Evolutionary conservation across 805 yeast species (phyloP).

Genomic region (Ogataea salicorniae): DNA sequence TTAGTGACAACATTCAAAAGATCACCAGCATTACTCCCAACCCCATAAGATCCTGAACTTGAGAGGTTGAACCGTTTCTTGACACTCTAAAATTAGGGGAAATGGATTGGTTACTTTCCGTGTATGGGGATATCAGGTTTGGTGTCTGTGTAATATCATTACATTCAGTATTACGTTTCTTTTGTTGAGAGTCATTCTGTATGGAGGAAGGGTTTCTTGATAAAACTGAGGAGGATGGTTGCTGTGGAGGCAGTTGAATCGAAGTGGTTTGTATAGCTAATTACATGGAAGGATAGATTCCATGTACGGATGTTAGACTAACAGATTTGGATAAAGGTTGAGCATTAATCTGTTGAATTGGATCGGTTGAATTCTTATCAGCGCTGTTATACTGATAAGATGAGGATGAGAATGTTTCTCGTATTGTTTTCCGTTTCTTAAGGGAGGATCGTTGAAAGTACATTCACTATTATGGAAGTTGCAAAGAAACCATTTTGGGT

Average conservation of each 20-base stretch:
- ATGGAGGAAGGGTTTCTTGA: not conserved
- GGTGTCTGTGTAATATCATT: not conserved
- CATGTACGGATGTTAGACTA: no score
- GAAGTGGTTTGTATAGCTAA: no score
- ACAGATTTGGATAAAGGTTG: no score
- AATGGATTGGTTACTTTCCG: not conserved
- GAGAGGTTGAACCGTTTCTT: not conserved
- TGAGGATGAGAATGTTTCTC: not conserved
- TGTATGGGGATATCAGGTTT: not conserved
- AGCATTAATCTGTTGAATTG: no score
- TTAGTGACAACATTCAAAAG: not conserved
- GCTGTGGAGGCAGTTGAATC: no score
- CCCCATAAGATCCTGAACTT: not conserved
- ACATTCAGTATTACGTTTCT: not conserved
- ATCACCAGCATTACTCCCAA: not conserved
- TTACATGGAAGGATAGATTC: no score
- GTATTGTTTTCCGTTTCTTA: conserved; percentile 6
- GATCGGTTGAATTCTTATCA: no score
- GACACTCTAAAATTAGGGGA: not conserved
- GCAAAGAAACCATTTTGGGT: conserved; percentile 10
- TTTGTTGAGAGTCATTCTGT: not conserved
- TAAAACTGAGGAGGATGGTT: no score
- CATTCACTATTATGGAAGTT: conserved; percentile 12
- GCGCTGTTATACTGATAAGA: no score
- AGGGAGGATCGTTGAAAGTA: conserved; percentile 13